Evolutionary conservation across 192 early-diverging fungal genomes (phyloP), one percentile per base, ranked within the genome.

Genomic region (Helicostylum pulchrum): DNA sequence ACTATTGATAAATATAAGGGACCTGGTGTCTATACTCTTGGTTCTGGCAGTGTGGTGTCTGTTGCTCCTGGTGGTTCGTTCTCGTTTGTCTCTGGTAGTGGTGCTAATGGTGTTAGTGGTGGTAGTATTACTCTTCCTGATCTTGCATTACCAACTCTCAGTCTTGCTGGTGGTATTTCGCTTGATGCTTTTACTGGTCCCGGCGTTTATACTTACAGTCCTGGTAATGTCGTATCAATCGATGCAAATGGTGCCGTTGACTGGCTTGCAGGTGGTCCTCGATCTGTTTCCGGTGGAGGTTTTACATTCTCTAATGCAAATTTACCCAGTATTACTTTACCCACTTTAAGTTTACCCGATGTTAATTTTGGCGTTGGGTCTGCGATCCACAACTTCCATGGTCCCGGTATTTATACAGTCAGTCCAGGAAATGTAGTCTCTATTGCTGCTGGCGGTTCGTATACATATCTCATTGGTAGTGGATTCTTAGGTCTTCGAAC

Each of bases 381-480:
- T 2, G 2, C n/a, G 0, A 4, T 57, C 5, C 7, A 15, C 19
- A 23, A 7, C 4, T 58, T 20, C 10, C 10, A 10, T 43, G 56
- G 56, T 21, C 42, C 42, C 7, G 57, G 57, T 59, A 20, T 6
- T 0, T 59, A 45, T 23, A 59, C 57, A 8, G 14, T 59, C 12
- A n/a, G 14, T 8, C 21, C 36, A 0, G 21, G 57, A 15, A 42
- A 12, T 14, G 20, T 59, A 3, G 12, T 59, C 4, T 23, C 12
- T 15, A 1, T 59, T 14, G 11, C n/a, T 4, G 2, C 4, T 2
- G 6, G 11, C 26, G 57, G 57, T 59, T 1, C 2, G 0, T 59
- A 59, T 26, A 30, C 20, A n/a, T 45, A 44, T 21, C 21, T 44
- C 0, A 2, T 14, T 20, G 57, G 57, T 23, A 7, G 12, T 21